These are phyloP conservation scores for Pelargonium fulgidum DNA, from an alignment of 441 rosid genomes.

Conservation along the genomic window DNA sequence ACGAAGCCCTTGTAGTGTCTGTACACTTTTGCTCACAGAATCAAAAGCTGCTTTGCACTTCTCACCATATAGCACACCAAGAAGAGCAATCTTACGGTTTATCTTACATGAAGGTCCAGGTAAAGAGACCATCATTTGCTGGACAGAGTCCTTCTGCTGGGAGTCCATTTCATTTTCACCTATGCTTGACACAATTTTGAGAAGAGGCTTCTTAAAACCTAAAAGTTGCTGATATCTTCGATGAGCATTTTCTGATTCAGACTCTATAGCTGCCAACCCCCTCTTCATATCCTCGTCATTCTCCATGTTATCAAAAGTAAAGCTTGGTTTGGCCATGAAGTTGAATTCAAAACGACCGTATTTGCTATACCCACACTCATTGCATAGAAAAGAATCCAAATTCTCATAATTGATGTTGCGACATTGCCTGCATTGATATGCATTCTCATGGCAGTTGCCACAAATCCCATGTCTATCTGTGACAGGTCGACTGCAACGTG, in stretches of 20 bases:
- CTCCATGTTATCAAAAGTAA: conserved; percentile 97
- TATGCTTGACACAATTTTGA: conserved; percentile 97
- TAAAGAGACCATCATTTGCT: conserved; percentile 99
- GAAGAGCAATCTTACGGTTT: conserved; percentile 98
- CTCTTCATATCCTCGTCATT: conserved; percentile 99
- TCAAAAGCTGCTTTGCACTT: conserved; percentile 99
- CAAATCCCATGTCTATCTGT: conserved; percentile 99
- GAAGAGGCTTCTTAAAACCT: conserved; percentile 99
- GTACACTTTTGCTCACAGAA: conserved; percentile 99
- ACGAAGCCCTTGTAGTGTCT: conserved; percentile 99
- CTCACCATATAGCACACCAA: conserved; percentile 99
- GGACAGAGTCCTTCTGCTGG: conserved; percentile 98
- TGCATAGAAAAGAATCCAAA: conserved; percentile 98
- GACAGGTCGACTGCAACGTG: conserved; percentile 98
- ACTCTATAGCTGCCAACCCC: conserved; percentile 97
- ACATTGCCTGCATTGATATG: conserved; percentile 99
- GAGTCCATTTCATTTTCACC: conserved; percentile 99
- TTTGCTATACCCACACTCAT: conserved; percentile 99
- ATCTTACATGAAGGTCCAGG: conserved; percentile 99
- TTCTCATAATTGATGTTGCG: conserved; percentile 99
- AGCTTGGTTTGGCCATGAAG: conserved; percentile 99
- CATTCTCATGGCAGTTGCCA: conserved; percentile 98
- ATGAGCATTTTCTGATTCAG: conserved; percentile 99
- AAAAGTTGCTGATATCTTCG: conserved; percentile 99
- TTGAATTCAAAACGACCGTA: conserved; percentile 99